Percentiles rank a stretch among this genome's conserved stretches.
These are phyloP conservation scores for Aspergillus ustus DNA, from an alignment of 2,329 filamentous ascomycete species.

Conservation along the genomic window DNA sequence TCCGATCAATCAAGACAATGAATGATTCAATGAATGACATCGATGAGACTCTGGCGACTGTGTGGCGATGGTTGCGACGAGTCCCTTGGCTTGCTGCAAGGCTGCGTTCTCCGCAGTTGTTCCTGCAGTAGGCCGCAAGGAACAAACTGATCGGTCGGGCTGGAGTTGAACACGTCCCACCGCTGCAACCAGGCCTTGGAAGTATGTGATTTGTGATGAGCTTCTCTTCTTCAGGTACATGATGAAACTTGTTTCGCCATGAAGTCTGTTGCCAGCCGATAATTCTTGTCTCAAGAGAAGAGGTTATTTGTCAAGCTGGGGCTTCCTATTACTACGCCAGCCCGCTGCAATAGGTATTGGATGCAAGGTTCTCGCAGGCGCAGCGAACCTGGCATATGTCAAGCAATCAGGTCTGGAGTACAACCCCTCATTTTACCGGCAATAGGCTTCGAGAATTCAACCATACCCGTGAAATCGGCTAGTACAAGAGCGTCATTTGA, in stretches of 20 bases:
- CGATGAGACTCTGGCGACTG: conserved; percentile 20
- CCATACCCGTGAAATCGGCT: neutral
- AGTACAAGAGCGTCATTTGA: conserved; percentile 19
- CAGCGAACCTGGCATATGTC: conserved; percentile 21
- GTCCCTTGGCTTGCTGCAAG: conserved; percentile 22
- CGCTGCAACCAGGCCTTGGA: neutral
- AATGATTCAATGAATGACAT: conserved; percentile 2
- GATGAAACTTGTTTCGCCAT: conserved; percentile 5
- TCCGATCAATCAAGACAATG: conserved; percentile 9
- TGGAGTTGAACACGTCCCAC: conserved; percentile 25
- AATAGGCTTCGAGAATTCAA: conserved; percentile 5
- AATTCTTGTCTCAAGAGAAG: neutral
- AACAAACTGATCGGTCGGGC: conserved; percentile 28
- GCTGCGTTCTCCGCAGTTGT: conserved; percentile 35
- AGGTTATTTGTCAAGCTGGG: neutral
- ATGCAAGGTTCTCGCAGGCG: conserved; percentile 8
- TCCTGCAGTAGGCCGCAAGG: conserved; percentile 43
- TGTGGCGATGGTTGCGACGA: conserved; percentile 13
- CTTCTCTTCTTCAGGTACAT: neutral
- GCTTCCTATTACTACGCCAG: neutral
- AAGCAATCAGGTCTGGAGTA: conserved; percentile 17
- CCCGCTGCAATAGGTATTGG: neutral
- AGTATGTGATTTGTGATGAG: conserved; percentile 4
- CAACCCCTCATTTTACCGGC: conserved; percentile 1
- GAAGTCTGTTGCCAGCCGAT: neutral